Base-by-base conservation (phyloP, 176 grass and related monocot species). In the Zea mays region DNA sequence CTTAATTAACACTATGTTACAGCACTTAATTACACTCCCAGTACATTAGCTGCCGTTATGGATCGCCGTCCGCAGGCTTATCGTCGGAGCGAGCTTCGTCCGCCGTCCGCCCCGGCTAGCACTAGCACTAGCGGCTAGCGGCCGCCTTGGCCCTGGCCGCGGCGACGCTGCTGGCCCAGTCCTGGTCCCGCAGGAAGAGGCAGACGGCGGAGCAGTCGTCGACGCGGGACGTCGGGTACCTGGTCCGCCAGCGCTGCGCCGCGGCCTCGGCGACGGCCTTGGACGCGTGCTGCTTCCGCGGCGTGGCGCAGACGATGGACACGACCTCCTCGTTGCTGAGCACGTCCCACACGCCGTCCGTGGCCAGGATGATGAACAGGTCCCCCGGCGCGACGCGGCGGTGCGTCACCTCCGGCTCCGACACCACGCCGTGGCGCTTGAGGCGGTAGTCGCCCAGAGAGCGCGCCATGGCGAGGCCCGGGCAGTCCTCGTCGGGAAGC, bases 321-420 rank as follows among this genome's bases (percentile, higher is more conserved):
- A 91, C 92, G 10, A 96, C 96, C 59, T 93, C 83, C 75, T 99
- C 88, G 52, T 99, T 99, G 79, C 84, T 95, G 4, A 99, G 84
- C 78, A 93, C 92, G 79, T 99, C 96, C 96, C 96, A 99, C 80
- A 99, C 96, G 27, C 96, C 96, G 45, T 99, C 96, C 1, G 79
- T 79, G 1, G 96, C 96, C 0, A 99, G 83, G 50, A 99, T 63
- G 36, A 96, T 75, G 81, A 99, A 99, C 16, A 87, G 88, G 55
- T 99, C 96, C 35, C 67, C 80, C 16, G 33, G 27, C 21, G 44
- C 75, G 10, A 99, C 62, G 4, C 60, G 81, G 54, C 84, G 90
- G 27, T 83, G 78, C 19, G 82, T 55, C 70, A 99, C 79, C 79
- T 93, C 67, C 11, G 96, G 96, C 67, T 84, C 82, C 44, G 87